phyloP scores from a whole-genome alignment of 2,329 filamentous ascomycete species.

The Penicillium sp. region DNA sequence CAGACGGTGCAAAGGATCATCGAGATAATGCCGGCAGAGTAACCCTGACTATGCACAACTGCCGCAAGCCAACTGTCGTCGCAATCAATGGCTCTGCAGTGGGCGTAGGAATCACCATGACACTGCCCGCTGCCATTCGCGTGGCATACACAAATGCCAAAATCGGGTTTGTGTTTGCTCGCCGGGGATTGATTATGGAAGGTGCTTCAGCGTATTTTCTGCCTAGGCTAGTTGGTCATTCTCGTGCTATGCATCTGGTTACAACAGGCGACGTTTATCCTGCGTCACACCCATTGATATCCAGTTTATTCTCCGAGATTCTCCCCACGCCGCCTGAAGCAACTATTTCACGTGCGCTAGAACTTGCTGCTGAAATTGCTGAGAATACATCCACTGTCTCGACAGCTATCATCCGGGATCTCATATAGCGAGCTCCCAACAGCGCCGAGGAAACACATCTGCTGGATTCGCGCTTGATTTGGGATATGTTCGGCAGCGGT shows the following conservation, averaged over 20 bases:
- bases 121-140: constrained; percentile 54
- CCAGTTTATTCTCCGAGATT: constrained; percentile 63
- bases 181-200: constrained; percentile 68
- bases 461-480: constrained; percentile 53
- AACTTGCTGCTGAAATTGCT: constrained; percentile 63
- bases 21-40: constrained; percentile 10
- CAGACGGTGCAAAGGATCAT: neutral
- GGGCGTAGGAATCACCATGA: constrained; percentile 58
- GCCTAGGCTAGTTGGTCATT: constrained; percentile 60
- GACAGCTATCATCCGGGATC: constrained; percentile 64
- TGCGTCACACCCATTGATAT: constrained; percentile 48
- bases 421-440: constrained; percentile 57
- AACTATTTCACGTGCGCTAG: constrained; percentile 62
- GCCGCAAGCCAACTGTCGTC: constrained; percentile 55
- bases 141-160: constrained; percentile 58
- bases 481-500: constrained; percentile 38
- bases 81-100: constrained; percentile 56
- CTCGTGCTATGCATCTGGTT: constrained; percentile 23
- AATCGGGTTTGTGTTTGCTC: constrained; percentile 70
- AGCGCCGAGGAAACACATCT: constrained; percentile 67
- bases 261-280: constrained; percentile 64
- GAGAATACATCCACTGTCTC: constrained; percentile 63
- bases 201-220: constrained; percentile 69
- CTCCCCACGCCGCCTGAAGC: constrained; percentile 54
- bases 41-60: constrained; percentile 52